These are phyloP conservation scores for Suhomyces tanzawaensis DNA, from an alignment of 805 yeast genomes.

Conservation along the genomic window DNA sequence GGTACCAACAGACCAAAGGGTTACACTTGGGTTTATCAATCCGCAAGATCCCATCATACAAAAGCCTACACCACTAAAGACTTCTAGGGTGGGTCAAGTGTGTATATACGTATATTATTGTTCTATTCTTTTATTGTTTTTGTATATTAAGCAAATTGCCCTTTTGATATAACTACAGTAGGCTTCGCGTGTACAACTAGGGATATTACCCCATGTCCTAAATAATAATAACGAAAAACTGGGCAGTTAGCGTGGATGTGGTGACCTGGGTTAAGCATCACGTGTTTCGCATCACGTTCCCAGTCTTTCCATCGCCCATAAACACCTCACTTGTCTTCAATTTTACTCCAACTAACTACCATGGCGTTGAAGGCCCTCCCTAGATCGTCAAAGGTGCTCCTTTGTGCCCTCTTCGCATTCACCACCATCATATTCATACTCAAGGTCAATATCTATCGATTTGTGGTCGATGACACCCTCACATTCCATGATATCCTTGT, in stretches of 20 bases:
- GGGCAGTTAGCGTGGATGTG: no score
- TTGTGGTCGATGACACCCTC: slow-evolving; percentile 7
- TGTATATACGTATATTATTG: slow-evolving; percentile 2
- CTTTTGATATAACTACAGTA: no score
- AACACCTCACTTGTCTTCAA: no score
- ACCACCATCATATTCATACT: slow-evolving; percentile 43
- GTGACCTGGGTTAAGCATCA: no score
- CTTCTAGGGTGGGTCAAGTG: slow-evolving; percentile 19
- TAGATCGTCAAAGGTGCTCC: slow-evolving; percentile 45
- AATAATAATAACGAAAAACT: no score
- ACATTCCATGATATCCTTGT: slow-evolving; percentile 43
- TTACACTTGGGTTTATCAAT: slow-evolving; percentile 43
- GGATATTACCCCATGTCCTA: no score
- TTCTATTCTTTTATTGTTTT: slow-evolving; percentile 7
- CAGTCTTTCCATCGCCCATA: no score
- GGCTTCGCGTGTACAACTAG: no score
- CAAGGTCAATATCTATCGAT: slow-evolving; percentile 34
- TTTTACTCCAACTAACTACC: slow-evolving; percentile 1
- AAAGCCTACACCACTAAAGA: slow-evolving; percentile 58
- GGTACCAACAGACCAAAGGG: slow-evolving; percentile 44
- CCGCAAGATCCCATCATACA: slow-evolving; percentile 52
- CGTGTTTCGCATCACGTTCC: no score
- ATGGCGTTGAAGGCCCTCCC: slow-evolving; percentile 30
- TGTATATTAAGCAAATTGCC: slow-evolving; percentile 9
- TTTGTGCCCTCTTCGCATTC: slow-evolving; percentile 37